These are phyloP conservation scores for Chaetomium sp. DNA, from an alignment of 2,329 filamentous ascomycete species.

Conservation along the genomic window DNA sequence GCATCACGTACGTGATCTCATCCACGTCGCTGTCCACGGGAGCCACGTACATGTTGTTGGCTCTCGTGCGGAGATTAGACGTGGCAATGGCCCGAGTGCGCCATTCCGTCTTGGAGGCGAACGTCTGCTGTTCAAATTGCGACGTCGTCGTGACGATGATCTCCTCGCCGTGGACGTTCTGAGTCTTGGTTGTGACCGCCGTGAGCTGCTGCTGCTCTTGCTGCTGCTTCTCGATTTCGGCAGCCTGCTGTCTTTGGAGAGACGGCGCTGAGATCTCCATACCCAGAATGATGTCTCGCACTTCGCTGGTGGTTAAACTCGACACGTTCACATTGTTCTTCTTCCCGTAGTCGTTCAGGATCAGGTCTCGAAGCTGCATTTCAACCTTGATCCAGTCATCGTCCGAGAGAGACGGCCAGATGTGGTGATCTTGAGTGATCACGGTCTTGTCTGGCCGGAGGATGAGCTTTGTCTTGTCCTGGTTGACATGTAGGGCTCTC, in stretches of 20 bases:
- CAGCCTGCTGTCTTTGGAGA: slow-evolving; percentile 96
- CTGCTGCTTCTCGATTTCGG: slow-evolving; percentile 98
- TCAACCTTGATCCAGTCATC: slow-evolving; percentile 99
- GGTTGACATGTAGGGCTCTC: slow-evolving; percentile 93
- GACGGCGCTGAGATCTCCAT: slow-evolving; percentile 99
- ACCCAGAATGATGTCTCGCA: slow-evolving; percentile 95
- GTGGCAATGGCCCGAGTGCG: slow-evolving; percentile 95
- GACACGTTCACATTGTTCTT: slow-evolving; percentile 99
- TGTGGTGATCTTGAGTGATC: slow-evolving; percentile 97
- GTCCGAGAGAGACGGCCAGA: slow-evolving; percentile 92
- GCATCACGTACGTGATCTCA: slow-evolving; percentile 96
- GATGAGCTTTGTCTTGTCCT: slow-evolving; percentile 96
- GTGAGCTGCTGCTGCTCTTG: slow-evolving; percentile 96
- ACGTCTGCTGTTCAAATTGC: slow-evolving; percentile 95
- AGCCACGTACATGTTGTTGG: slow-evolving; percentile 99
- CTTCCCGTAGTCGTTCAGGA: slow-evolving; percentile 98
- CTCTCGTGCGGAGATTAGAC: slow-evolving; percentile 86
- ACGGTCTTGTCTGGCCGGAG: slow-evolving; percentile 96
- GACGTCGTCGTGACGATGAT: slow-evolving; percentile 98
- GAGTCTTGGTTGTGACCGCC: slow-evolving; percentile 96
- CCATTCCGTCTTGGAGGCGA: slow-evolving; percentile 99
- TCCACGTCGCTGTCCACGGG: slow-evolving; percentile 91
- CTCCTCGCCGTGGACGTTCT: slow-evolving; percentile 95
- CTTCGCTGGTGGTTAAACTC: slow-evolving; percentile 93
- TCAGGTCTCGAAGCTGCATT: slow-evolving; percentile 90